Conservation (phyloP, 768 basidiomycete genomes). For the Grammothele lineata region DNA sequence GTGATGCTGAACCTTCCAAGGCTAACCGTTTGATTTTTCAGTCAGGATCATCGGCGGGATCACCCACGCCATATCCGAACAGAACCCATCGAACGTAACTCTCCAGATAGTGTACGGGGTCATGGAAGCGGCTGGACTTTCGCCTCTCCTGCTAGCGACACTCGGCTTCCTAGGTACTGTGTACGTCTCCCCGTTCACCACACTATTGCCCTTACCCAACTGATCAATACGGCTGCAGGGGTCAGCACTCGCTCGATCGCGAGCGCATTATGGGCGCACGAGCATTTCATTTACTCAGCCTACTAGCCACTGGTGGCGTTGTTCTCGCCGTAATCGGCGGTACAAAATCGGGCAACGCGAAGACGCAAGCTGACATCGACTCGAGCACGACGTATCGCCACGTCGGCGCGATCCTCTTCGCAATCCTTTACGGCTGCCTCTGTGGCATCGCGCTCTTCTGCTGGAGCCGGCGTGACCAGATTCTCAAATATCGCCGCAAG, state of each 20-base stretch:
- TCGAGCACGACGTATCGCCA: conserved; percentile 26
- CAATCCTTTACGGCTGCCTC: conserved; percentile 35
- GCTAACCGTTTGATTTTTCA: no score
- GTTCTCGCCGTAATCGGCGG: conserved; percentile 32
- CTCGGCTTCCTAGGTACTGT: conserved; percentile 32
- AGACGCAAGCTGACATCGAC: conserved; percentile 17
- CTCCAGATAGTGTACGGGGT: conserved; percentile 51
- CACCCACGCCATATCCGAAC: conserved; percentile 53
- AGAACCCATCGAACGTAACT: conserved; percentile 34
- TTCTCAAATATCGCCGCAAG: conserved; percentile 10
- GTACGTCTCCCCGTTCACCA: conserved; percentile 15
- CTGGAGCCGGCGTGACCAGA: conserved; percentile 6
- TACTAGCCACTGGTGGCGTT: conserved; percentile 26
- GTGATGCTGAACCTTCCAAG: no score
- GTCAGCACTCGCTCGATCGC: conserved; percentile 23
- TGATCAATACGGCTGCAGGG: no score
- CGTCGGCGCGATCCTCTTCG: conserved; percentile 32
- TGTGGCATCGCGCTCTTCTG: conserved; percentile 4
- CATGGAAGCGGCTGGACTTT: conserved; percentile 36
- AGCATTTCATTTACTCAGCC: conserved; percentile 24
- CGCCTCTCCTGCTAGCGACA: conserved; percentile 35
- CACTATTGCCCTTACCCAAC: no score
- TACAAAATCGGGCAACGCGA: conserved; percentile 13
- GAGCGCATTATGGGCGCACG: background rate
- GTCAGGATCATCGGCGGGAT: conserved; percentile 57